Evolutionary conservation across 1,139 yeast genomes (phyloP).

Genomic region (Protomyces pachydermus): DNA sequence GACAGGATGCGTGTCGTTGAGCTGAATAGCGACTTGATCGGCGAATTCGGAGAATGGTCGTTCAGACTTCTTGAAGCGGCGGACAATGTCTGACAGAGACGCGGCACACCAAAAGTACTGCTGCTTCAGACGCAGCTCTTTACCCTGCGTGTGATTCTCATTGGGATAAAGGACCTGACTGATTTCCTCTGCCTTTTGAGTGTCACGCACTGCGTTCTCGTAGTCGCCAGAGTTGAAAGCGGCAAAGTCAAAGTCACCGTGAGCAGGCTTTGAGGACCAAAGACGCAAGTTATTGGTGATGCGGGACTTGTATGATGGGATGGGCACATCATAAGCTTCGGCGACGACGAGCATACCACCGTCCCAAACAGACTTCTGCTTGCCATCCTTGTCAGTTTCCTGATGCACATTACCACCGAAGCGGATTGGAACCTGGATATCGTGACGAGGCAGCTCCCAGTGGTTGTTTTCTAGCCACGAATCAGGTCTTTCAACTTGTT

Average conservation of each 20-base stretch:
- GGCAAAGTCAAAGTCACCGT: constrained; percentile 78
- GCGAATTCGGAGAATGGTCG: constrained; percentile 79
- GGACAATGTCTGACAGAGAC: constrained; percentile 80
- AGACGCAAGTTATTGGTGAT: constrained; percentile 85
- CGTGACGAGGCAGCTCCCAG: constrained; percentile 86
- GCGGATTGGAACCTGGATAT: constrained; percentile 87
- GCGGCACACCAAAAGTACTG: constrained; percentile 98
- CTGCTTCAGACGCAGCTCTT: constrained; percentile 86
- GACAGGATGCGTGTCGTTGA: constrained; percentile 94
- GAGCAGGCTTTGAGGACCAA: constrained; percentile 85
- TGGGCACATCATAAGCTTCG: constrained; percentile 88
- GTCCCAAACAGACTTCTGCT: constrained; percentile 61
- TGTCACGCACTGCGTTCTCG: constrained; percentile 73
- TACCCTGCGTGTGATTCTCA: constrained; percentile 86
- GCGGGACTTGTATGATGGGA: constrained; percentile 51
- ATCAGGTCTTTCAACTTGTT: constrained; percentile 91
- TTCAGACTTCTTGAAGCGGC: constrained; percentile 78
- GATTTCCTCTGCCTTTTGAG: constrained; percentile 84
- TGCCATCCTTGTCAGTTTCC: constrained; percentile 45
- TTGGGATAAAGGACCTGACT: constrained; percentile 70
- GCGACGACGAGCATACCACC: constrained; percentile 90
- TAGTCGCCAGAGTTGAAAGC: constrained; percentile 92
- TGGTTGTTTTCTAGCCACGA: constrained; percentile 84
- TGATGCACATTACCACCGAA: constrained; percentile 76
- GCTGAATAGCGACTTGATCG: constrained; percentile 83